Evolutionary conservation across 768 basidiomycete genomes (phyloP).

Genomic region (Tephrocybe sp.): DNA sequence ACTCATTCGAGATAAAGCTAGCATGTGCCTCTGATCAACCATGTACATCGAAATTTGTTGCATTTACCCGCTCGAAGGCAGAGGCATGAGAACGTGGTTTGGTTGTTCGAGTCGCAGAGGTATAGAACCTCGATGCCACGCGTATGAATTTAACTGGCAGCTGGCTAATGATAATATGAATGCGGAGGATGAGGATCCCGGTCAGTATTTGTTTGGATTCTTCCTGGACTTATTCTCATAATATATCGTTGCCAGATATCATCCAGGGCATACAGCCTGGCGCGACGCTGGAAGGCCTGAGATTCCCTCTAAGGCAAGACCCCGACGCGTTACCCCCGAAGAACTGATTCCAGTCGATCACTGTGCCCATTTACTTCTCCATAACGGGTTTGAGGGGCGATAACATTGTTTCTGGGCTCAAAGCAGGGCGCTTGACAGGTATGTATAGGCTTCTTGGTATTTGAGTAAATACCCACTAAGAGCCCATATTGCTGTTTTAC

Average conservation of each 20-base stretch:
- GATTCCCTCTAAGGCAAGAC: conserved; percentile 57
- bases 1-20: conserved; percentile 21
- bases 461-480: too few relatives aligned
- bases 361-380: conserved; percentile 44
- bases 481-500: conserved; percentile 49
- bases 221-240: not conserved
- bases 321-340: conserved; percentile 74
- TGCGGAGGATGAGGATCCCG: conserved; percentile 74
- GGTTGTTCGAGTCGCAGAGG: conserved; percentile 70
- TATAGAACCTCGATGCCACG: conserved; percentile 65
- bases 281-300: conserved; percentile 47
- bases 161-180: conserved; percentile 41
- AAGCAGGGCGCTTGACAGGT: conserved; percentile 68
- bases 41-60: conserved; percentile 34
- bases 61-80: conserved; percentile 38
- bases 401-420: conserved; percentile 68
- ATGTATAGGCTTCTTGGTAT: too few relatives aligned
- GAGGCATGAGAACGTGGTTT: conserved; percentile 56
- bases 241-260: conserved; percentile 22
- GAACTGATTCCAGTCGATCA: conserved; percentile 53
- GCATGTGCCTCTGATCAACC: conserved; percentile 26
- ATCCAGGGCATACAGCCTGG: conserved; percentile 61
- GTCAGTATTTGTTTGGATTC: conserved; percentile 26
- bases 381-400: conserved; percentile 47
- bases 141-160: conserved; percentile 45